Evolutionary conservation across 352 stramenopile genomes (phyloP), one percentile per base, ranked within the genome.

Genomic region (Globisporangium polare): DNA sequence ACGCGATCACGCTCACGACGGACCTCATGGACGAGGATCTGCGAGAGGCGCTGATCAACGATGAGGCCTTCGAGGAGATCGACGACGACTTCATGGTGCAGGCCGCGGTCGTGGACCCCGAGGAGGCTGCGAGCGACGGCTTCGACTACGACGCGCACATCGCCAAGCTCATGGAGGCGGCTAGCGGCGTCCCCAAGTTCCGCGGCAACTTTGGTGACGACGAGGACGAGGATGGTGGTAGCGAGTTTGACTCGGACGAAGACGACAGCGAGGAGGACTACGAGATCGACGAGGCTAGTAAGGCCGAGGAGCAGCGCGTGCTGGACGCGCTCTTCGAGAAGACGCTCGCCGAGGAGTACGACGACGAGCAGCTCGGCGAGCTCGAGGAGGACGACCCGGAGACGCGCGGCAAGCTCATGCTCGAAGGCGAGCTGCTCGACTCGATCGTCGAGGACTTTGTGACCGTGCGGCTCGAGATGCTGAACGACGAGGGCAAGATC

Each of bases 81-180:
- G 86, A 97, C 63, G 93, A 98, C 59, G 90, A 98, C 58, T 98
- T 98, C 53, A 73, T 98, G 63, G 47, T 75, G 39, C 85, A 97
- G 60, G 90, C 90, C 0, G 76, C 86, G 18, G 46, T 68, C 26
- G 75, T 88, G 17, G 74, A 79, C 24, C 56, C 49, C 3, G 69
- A 66, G 17, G 69, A 69, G n/a, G 65, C 51, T 33, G 65, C 26
- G 0, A 29, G 27, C 4, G 86, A 88, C 50, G 88, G 77, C 8
- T 97, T 98, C 67, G 92, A 97, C 65, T 98, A 97, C 67, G 91
- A 98, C 50, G 88, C 88, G 20, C 92, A 98, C 63, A 97, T 98
- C 63, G 90, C 88, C 35, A 94, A 90, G 64, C 78, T 98, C 24
- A 97, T 98, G 86, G 88, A 87, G 10, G 81, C 88, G 5, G 88